Conservation (phyloP, 2,329 filamentous ascomycete genomes). For the Onygenales sp. region DNA sequence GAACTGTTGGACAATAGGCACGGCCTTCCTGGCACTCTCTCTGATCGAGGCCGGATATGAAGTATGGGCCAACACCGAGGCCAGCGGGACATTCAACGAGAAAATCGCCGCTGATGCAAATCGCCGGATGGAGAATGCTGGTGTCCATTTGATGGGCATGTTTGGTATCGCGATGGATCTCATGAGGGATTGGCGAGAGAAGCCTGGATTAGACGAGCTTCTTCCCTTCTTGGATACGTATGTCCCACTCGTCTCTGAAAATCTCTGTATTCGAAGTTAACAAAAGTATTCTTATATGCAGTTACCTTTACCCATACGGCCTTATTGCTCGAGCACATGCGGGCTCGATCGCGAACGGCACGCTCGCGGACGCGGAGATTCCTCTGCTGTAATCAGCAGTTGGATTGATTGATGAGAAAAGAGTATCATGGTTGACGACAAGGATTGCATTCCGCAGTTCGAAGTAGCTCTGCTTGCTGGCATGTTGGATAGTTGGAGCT, state of each 20-base stretch:
- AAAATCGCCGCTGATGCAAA: constrained; percentile 57
- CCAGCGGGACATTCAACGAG: constrained; percentile 54
- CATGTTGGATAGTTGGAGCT: too few relatives aligned
- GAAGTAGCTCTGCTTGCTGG: too few relatives aligned
- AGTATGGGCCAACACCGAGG: constrained; percentile 65
- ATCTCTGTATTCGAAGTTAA: neutral
- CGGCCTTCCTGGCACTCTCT: constrained; percentile 63
- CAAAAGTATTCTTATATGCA: neutral
- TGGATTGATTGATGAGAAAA: too few relatives aligned
- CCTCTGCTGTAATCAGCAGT: too few relatives aligned
- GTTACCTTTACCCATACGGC: neutral
- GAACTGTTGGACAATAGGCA: constrained; percentile 32
- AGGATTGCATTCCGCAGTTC: too few relatives aligned
- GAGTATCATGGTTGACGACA: too few relatives aligned
- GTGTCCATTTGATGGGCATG: constrained; percentile 38
- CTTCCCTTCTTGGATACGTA: neutral
- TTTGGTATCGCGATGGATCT: constrained; percentile 6
- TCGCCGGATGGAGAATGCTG: constrained; percentile 55
- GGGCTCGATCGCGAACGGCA: too few relatives aligned
- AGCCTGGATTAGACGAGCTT: neutral
- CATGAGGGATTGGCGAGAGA: constrained; percentile 7
- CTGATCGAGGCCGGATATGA: constrained; percentile 61
- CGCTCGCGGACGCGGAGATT: too few relatives aligned
- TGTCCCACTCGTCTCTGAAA: neutral
- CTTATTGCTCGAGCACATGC: neutral